Evolutionary conservation across 2,329 filamentous ascomycete genomes (phyloP), one percentile per base, ranked within the genome.

Genomic region (Penicillium nordicum): DNA sequence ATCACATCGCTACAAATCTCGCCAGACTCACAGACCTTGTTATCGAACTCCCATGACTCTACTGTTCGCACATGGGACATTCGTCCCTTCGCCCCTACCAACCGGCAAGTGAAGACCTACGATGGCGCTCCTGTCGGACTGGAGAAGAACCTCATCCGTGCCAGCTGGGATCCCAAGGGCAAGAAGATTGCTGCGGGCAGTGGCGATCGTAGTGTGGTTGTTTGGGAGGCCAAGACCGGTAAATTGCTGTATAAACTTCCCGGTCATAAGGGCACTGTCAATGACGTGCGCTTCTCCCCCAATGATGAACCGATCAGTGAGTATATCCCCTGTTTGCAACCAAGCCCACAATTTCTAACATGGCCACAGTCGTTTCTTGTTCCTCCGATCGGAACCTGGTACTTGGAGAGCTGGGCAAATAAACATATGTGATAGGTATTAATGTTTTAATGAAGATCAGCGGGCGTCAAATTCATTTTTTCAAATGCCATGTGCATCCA

Each of bases 11-110:
- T 99, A 45, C 82, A 89, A 52, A 84, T 97, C n/a, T 97, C 93
- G 2, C 93, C 94, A 0, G 93, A 99, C 72, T 89, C 90, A 38
- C 92, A 97, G 73, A 89, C 88, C 0, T 82, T 99, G 3, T 79
- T 97, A 4, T 97, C 93, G 2, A 94, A 96, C 68, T 88, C 91
- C 8, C 94, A 97, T 81, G 94, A 99, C 74, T 92, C 89, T 21
- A 96, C 93, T 0, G 94, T 92, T 37, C 84, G 90, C 67, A 97
- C 92, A 18, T 99, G 94, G 94, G 93, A 99, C 71, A 89, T 99
- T 50, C 84, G 93, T 64, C 93, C 94, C 0, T 99, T 97, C 76
- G 93, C 94, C 7, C 91, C 94, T 0, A 86, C 88, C 0, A 89
- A 97, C 71, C 83, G 94, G 62, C 87, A 90, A 58, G 85, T 97